phyloP scores from a whole-genome alignment of 1,139 yeast species.

The Magnusiomyces suaveolens region DNA sequence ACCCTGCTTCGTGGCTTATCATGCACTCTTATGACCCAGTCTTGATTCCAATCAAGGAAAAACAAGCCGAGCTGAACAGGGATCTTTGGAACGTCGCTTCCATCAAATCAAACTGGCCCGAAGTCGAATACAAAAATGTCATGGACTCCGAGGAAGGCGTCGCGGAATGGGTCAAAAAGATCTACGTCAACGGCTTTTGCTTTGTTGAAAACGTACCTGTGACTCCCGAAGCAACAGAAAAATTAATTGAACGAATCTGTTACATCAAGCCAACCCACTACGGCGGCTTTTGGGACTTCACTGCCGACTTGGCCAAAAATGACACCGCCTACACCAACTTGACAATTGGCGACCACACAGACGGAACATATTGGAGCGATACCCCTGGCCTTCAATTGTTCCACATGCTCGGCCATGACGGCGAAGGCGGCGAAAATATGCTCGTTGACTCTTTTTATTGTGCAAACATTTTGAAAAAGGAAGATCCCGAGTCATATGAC shows the following conservation, averaged over 20 bases:
- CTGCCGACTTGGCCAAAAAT: constrained; percentile 58
- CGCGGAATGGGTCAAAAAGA: constrained; percentile 50
- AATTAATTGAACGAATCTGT: constrained; percentile 49
- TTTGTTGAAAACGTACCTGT: constrained; percentile 56
- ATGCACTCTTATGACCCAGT: constrained; percentile 54
- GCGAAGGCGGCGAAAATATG: constrained; percentile 66
- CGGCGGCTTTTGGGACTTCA: constrained; percentile 77
- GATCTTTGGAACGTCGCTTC: constrained; percentile 44
- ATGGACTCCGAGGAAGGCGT: constrained; percentile 44
- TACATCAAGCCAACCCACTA: constrained; percentile 67
- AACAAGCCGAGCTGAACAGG: constrained; percentile 25
- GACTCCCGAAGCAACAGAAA: constrained; percentile 51
- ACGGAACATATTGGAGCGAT: constrained; percentile 72
- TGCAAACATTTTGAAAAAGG: constrained; percentile 42
- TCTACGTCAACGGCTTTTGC: constrained; percentile 55
- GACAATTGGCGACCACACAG: constrained; percentile 60
- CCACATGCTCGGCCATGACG: constrained; percentile 57
- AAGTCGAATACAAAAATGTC: constrained; percentile 42
- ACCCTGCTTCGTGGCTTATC: constrained; percentile 44
- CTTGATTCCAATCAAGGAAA: constrained; percentile 29
- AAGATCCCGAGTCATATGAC: constrained; percentile 48
- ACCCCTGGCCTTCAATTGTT: constrained; percentile 68
- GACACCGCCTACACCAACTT: constrained; percentile 71
- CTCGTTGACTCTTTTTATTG: constrained; percentile 61
- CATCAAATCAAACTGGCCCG: constrained; percentile 41